These are phyloP conservation scores for Gossypium mustelinum DNA, from an alignment of 345 rosid genomes.

Conservation along the genomic window DNA sequence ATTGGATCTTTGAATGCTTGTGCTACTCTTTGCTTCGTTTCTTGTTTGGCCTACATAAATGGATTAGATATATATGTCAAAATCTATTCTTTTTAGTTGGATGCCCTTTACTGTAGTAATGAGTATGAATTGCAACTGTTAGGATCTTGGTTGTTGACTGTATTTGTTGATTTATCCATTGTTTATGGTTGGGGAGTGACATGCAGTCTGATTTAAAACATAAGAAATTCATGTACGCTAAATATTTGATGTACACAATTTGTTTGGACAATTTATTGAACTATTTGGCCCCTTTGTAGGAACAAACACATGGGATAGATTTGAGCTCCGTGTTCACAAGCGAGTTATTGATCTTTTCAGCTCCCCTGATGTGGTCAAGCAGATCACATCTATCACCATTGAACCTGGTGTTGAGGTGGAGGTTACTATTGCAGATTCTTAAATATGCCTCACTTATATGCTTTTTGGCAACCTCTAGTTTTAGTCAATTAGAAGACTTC, in stretches of 20 bases:
- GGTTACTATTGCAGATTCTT: constrained; percentile 63
- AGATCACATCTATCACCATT: constrained; percentile 70
- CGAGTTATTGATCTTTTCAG: constrained; percentile 70
- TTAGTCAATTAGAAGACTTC: not conserved
- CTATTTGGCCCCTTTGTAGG: constrained; percentile 28
- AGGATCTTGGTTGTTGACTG: not conserved
- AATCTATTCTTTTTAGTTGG: not conserved
- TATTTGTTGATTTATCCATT: not conserved
- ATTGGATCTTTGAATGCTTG: not conserved
- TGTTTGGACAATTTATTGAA: not conserved
- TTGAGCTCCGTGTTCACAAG: constrained; percentile 72
- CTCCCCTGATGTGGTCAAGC: constrained; percentile 74
- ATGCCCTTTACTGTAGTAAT: not conserved
- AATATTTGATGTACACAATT: not conserved
- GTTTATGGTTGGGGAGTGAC: not conserved
- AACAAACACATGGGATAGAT: constrained; percentile 71
- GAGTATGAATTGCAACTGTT: not conserved
- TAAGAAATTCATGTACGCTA: not conserved
- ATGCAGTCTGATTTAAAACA: not conserved
- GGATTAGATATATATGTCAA: not conserved
- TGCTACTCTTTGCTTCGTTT: not conserved
- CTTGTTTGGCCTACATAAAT: not conserved
- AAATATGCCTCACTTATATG: not conserved
- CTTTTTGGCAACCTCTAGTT: constrained; percentile 12
- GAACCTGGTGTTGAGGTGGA: constrained; percentile 79